These are phyloP conservation scores for Straminergon stramineum DNA, from an alignment of 225 moss, liverwort and hornwort genomes.

Conservation along the genomic window DNA sequence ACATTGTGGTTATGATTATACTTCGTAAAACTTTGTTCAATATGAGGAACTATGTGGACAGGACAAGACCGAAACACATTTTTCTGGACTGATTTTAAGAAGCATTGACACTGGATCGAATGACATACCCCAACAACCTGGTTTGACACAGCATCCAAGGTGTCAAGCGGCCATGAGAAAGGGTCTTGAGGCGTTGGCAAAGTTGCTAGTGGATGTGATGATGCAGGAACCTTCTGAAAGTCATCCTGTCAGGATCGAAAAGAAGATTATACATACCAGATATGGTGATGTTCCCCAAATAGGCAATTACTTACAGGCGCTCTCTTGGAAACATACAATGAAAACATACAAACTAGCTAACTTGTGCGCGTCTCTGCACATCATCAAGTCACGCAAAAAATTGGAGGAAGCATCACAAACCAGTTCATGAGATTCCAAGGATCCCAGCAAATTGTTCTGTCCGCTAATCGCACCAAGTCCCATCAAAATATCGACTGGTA, in stretches of 20 bases:
- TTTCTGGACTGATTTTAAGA: not conserved
- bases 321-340: not conserved
- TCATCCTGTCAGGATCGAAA: conserved; percentile 8
- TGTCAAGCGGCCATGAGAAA: conserved; percentile 30
- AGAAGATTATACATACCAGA: not conserved
- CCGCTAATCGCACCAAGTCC: conserved; percentile 19
- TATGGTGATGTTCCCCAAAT: not conserved
- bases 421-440: conserved; percentile 11
- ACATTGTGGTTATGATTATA: not conserved
- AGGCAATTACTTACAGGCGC: not conserved
- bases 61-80: not conserved
- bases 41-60: not conserved
- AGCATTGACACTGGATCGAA: not conserved
- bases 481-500: conserved; percentile 17
- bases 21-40: not conserved
- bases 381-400: not conserved
- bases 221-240: conserved; percentile 22
- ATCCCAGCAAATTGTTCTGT: conserved; percentile 16
- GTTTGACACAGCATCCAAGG: conserved; percentile 8
- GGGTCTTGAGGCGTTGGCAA: conserved; percentile 8
- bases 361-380: not conserved
- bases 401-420: conserved; percentile 1
- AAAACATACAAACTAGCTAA: not conserved
- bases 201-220: conserved; percentile 17
- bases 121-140: conserved; percentile 6